Conservation (phyloP, 208 protist genomes). For the Porcisia deanei region DNA sequence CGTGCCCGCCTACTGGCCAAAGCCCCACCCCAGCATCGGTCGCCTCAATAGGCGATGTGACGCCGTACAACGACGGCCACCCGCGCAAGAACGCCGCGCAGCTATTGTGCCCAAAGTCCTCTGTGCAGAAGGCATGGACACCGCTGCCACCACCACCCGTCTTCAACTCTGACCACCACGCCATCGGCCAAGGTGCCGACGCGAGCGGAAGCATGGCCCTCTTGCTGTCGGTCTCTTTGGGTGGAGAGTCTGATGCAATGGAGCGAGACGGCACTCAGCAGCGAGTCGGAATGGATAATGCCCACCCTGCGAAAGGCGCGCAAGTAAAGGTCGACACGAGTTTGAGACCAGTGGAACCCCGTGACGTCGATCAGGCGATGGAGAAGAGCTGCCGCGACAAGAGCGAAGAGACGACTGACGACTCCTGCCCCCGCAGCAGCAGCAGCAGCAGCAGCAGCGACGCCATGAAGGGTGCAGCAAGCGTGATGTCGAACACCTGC, state of each 20-base stretch:
- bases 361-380: background rate
- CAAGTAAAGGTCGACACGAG: background rate
- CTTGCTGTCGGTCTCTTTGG: background rate
- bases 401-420: background rate
- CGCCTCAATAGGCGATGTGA: background rate
- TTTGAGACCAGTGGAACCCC: too few species aligned
- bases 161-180: background rate
- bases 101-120: constrained; percentile 11
- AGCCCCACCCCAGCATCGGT: background rate
- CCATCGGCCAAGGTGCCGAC: background rate
- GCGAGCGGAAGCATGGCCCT: background rate
- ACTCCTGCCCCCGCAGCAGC: too few species aligned
- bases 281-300: background rate
- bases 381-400: background rate
- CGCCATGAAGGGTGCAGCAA: background rate
- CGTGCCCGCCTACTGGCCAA: background rate
- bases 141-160: background rate
- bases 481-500: background rate
- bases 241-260: background rate
- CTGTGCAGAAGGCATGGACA: background rate
- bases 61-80: constrained; percentile 14
- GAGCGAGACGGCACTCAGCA: constrained; percentile 1
- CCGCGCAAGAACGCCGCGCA: constrained; percentile 14
- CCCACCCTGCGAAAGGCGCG: background rate
- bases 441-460: background rate